Percentiles rank a stretch among this genome's conserved stretches.
Conservation (phyloP, 2,329 filamentous ascomycete genomes). For the Pseudogymnoascus sp. region DNA sequence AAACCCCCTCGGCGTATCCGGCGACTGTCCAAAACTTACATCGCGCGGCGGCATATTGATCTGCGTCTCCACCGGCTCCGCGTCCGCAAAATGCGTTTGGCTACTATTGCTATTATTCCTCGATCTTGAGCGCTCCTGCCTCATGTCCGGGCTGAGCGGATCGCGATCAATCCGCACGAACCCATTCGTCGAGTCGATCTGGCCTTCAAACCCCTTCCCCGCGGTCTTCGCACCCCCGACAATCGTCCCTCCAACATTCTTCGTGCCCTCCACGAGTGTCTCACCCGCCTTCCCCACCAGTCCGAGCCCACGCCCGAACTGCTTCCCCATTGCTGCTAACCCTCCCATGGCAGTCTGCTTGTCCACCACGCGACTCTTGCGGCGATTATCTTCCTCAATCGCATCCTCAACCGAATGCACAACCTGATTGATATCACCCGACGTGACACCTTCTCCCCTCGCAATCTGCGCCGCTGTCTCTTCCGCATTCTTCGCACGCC, state of each 20-base stretch:
- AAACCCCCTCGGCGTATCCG: conserved; percentile 1
- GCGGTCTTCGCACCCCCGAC: conserved; percentile 41
- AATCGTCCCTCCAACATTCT: conserved; percentile 40
- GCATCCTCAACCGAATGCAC: conserved; percentile 46
- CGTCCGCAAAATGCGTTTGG: background rate
- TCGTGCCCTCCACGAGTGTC: conserved; percentile 20
- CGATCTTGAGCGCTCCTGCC: background rate
- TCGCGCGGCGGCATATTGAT: background rate
- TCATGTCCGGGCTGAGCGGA: background rate
- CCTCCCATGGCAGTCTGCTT: conserved; percentile 9
- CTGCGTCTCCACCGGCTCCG: conserved; percentile 32
- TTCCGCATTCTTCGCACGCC: conserved; percentile 30
- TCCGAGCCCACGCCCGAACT: conserved; percentile 19
- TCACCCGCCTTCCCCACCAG: conserved; percentile 23
- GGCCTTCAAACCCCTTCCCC: conserved; percentile 45
- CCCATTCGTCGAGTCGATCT: conserved; percentile 48
- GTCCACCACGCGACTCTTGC: conserved; percentile 19
- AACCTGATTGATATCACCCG: conserved; percentile 47
- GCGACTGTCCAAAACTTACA: background rate
- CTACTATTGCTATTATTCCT: background rate
- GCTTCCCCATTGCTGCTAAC: background rate
- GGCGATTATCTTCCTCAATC: conserved; percentile 35
- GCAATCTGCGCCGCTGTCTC: conserved; percentile 39
- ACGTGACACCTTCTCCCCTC: conserved; percentile 43
- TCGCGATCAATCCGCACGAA: conserved; percentile 25